phyloP scores from a whole-genome alignment of 2,329 filamentous ascomycete genomes.

The Aspergillus sp. region DNA sequence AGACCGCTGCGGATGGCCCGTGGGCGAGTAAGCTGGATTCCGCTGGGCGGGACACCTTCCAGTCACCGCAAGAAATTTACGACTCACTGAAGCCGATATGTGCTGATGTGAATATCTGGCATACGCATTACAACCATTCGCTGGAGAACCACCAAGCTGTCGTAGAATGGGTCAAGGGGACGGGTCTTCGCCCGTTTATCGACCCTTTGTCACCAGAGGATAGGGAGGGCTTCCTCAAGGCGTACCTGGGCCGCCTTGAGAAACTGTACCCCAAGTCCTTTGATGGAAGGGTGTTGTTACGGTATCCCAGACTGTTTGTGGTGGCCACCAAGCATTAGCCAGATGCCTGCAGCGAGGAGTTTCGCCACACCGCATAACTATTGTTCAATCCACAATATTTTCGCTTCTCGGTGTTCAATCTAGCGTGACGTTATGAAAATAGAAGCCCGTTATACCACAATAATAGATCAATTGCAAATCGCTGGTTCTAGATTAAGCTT shows the following conservation, averaged over 20 bases:
- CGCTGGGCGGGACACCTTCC: slow-evolving; percentile 50
- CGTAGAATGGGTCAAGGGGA: slow-evolving; percentile 62
- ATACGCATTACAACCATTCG: slow-evolving; percentile 55
- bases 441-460: background rate
- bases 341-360: background rate
- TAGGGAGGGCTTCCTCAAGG: slow-evolving; percentile 45
- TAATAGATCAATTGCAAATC: background rate
- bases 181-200: slow-evolving; percentile 57
- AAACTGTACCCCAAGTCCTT: slow-evolving; percentile 44
- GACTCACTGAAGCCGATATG: slow-evolving; percentile 49
- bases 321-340: slow-evolving; percentile 40
- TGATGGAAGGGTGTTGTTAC: slow-evolving; percentile 57
- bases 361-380: background rate
- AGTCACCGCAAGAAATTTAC: slow-evolving; percentile 50
- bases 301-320: slow-evolving; percentile 59
- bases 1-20: slow-evolving; percentile 38
- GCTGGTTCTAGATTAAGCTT: background rate
- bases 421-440: background rate
- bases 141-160: slow-evolving; percentile 51
- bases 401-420: background rate
- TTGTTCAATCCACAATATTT: background rate
- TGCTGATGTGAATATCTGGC: slow-evolving; percentile 53
- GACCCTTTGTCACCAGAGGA: slow-evolving; percentile 47
- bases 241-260: slow-evolving; percentile 49
- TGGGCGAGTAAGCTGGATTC: slow-evolving; percentile 39